Evolutionary conservation across 345 rosid species (phyloP).

Genomic region (Eutrema heterophyllum): DNA sequence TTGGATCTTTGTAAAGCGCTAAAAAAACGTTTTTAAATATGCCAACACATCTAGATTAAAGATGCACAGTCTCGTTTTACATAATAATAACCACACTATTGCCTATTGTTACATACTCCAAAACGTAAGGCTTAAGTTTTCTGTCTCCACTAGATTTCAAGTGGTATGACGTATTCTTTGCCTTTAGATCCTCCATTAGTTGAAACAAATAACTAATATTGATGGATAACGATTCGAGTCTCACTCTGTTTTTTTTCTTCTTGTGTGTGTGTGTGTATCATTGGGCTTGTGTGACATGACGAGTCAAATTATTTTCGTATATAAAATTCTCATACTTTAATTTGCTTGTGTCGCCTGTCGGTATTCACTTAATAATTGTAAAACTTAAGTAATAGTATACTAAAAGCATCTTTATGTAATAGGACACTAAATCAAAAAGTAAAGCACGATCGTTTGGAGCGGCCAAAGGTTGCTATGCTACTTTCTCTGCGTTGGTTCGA

Average conservation of each 20-base stretch:
- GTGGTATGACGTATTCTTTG: slow-evolving; percentile 43
- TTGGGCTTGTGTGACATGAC: slow-evolving; percentile 30
- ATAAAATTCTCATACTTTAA: slow-evolving; percentile 2
- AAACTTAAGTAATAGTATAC: background rate
- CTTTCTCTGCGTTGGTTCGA: slow-evolving; percentile 26
- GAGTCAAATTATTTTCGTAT: slow-evolving; percentile 21
- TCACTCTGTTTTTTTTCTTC: slow-evolving; percentile 6
- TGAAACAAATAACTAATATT: slow-evolving; percentile 35
- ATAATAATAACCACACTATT: slow-evolving; percentile 1
- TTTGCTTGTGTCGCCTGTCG: slow-evolving; percentile 28
- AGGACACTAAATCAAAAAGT: slow-evolving; percentile 22
- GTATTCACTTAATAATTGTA: slow-evolving; percentile 26
- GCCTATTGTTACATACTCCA: slow-evolving; percentile 24
- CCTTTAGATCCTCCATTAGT: slow-evolving; percentile 53
- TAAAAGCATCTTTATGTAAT: slow-evolving; percentile 30
- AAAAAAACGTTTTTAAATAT: background rate
- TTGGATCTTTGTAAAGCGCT: slow-evolving; percentile 12
- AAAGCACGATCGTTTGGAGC: slow-evolving; percentile 42
- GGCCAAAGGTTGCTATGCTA: slow-evolving; percentile 42
- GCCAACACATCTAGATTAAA: slow-evolving; percentile 1
- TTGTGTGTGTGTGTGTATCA: background rate
- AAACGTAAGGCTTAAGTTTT: slow-evolving; percentile 47
- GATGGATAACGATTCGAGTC: slow-evolving; percentile 61
- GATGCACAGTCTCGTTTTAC: background rate
- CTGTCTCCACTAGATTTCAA: slow-evolving; percentile 44